Percentiles rank a stretch among this genome's conserved stretches.
These are phyloP conservation scores for Thuja plicata DNA, from an alignment of 83 land plant species.

Conservation along the genomic window DNA sequence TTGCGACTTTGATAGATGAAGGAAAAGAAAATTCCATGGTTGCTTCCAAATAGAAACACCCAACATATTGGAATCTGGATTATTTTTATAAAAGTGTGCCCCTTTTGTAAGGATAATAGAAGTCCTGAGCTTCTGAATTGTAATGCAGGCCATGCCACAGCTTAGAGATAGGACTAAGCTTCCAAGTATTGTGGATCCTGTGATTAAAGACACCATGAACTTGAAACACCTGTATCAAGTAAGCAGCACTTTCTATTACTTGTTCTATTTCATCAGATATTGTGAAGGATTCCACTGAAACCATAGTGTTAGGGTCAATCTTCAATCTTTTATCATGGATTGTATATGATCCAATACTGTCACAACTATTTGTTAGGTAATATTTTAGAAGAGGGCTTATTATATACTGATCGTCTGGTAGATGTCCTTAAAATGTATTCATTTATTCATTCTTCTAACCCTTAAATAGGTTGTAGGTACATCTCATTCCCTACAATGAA, in stretches of 20 bases:
- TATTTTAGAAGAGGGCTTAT: not conserved
- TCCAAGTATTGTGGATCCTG: constrained; percentile 72
- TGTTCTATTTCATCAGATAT: not conserved
- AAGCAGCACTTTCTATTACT: not conserved
- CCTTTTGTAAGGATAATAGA: not conserved
- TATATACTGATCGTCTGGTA: too few species aligned
- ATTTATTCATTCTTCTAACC: not conserved
- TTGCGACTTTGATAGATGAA: not conserved
- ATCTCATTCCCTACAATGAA: not conserved
- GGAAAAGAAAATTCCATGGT: not conserved
- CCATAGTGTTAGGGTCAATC: not conserved
- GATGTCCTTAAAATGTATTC: too few species aligned
- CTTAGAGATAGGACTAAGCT: constrained; percentile 81
- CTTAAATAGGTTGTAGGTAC: not conserved
- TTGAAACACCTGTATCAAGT: constrained; percentile 86
- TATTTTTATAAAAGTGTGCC: not conserved
- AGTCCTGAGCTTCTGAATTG: not conserved
- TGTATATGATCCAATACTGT: not conserved
- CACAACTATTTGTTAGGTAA: not conserved
- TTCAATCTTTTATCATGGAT: not conserved
- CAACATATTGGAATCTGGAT: not conserved
- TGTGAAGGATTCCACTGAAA: not conserved
- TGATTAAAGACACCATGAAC: constrained; percentile 60
- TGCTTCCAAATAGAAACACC: not conserved
- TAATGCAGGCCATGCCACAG: constrained; percentile 77